Evolutionary conservation across 495 filamentous ascomycete genomes (phyloP).

Genomic region (Penicillium silybi): DNA sequence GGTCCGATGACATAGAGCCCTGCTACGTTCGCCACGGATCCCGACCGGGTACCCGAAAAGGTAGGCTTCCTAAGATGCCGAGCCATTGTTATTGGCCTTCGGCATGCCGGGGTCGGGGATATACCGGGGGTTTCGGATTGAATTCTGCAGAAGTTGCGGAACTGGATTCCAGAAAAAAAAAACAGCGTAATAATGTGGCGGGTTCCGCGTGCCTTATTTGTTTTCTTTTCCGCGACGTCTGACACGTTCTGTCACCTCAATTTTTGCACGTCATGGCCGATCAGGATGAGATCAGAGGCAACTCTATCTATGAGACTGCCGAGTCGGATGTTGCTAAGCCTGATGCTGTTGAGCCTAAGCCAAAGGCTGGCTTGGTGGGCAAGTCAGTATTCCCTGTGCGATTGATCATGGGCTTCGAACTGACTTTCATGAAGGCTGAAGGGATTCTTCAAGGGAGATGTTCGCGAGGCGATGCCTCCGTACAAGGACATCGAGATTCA

Average conservation of each 20-base stretch:
- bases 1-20: too few relatives aligned
- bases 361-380: too few relatives aligned
- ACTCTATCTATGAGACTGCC: slow-evolving; percentile 7
- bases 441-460: not conserved
- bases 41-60: too few relatives aligned
- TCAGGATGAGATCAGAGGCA: slow-evolving; percentile 5
- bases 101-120: slow-evolving; percentile 6
- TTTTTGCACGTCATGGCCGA: slow-evolving; percentile 4
- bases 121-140: slow-evolving; percentile 1
- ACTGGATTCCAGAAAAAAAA: too few relatives aligned
- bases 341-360: not conserved
- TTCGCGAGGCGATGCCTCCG: too few relatives aligned
- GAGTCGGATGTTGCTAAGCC: not conserved
- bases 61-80: not conserved
- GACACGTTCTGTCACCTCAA: not conserved
- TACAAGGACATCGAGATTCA: slow-evolving; percentile 26
- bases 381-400: too few relatives aligned
- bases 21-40: too few relatives aligned
- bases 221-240: not conserved
- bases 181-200: not conserved
- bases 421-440: not conserved
- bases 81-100: slow-evolving; percentile 5
- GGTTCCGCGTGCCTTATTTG: not conserved
- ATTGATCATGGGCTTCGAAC: too few relatives aligned
- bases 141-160: too few relatives aligned